Evolutionary conservation across 441 rosid genomes (phyloP), one percentile per base, ranked within the genome.

Genomic region (Adansonia gregorii): DNA sequence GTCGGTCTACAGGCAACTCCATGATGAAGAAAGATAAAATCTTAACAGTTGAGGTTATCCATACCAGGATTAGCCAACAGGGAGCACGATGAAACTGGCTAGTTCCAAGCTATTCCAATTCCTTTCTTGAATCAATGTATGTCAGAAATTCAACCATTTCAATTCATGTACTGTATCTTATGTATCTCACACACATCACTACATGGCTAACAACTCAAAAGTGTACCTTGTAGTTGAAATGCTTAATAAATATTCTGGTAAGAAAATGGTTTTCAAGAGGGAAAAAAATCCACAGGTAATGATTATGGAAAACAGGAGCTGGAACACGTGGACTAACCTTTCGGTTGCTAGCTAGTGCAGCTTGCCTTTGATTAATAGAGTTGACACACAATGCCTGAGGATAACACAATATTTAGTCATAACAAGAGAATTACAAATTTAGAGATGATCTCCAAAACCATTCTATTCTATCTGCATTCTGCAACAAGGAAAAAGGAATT

Each of bases 351-450:
- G 99, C 91, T 76, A 94, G 80, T 79, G 97, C 99, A 81, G 89
- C 89, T 85, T 91, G 94, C 81, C 85, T 79, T 86, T 90, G 89
- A 83, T 88, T 82, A 79, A 86, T 80, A 76, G 94, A 83, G 78
- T 96, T 96, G 75, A 90, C 81, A 87, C 95, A 96, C 55, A 96
- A 76, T 76, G 97, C 97, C 99, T 96, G 93, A 82, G 77, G 78
- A 81, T 86, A 85, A 76, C 63, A 78, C 65, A 80, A 69, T 66
- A 63, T 67, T 68, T 70, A 78, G 55, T 31, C 72, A 64, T 78
- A 67, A 48, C 51, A 78, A 60, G 58, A 77, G 39, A 75, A 72
- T 54, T 66, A 35, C 54, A 73, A 46, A 59, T 74, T 80, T 27
- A 17, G 15, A 68, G 70, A 80, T 67, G 72, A 46, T 81, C 27